These are phyloP conservation scores for Cyclostephanos invisitatus DNA, from an alignment of 108 stramenopile species.

Conservation along the genomic window DNA sequence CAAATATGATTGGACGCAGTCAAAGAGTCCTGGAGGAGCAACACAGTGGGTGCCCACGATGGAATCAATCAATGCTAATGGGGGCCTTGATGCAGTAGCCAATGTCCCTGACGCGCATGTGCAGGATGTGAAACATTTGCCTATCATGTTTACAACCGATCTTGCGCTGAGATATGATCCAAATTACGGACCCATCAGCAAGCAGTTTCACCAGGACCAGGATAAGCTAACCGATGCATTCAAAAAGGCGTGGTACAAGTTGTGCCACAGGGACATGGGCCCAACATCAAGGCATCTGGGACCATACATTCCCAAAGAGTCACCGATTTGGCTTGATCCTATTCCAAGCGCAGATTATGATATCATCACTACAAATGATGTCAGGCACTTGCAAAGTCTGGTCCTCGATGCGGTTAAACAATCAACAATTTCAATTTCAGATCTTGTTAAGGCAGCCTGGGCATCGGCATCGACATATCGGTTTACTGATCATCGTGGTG, in stretches of 20 bases:
- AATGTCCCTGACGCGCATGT: slow-evolving; percentile 73
- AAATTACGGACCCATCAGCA: slow-evolving; percentile 58
- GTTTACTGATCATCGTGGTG: slow-evolving; percentile 71
- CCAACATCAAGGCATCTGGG: slow-evolving; percentile 69
- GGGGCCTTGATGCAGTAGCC: slow-evolving; percentile 34
- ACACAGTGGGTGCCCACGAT: slow-evolving; percentile 67
- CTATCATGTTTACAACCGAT: slow-evolving; percentile 79
- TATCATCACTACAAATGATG: slow-evolving; percentile 37
- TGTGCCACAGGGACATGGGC: slow-evolving; percentile 76
- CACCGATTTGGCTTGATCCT: slow-evolving; percentile 74
- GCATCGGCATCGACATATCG: slow-evolving; percentile 75
- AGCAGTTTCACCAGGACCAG: slow-evolving; percentile 57
- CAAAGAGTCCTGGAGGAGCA: slow-evolving; percentile 74
- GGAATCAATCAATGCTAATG: slow-evolving; percentile 28
- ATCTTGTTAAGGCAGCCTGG: slow-evolving; percentile 70
- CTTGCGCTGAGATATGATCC: slow-evolving; percentile 70
- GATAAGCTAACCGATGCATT: slow-evolving; percentile 58
- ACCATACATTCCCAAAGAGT: slow-evolving; percentile 58
- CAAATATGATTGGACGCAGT: slow-evolving; percentile 69
- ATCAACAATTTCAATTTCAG: slow-evolving; percentile 53
- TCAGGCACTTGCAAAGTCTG: slow-evolving; percentile 43
- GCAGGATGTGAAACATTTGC: slow-evolving; percentile 46
- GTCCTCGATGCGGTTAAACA: slow-evolving; percentile 43
- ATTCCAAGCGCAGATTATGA: slow-evolving; percentile 44
- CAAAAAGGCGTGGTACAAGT: slow-evolving; percentile 79